Conservation (phyloP, 371 early-diverging fungal genomes). For the Mycotypha africana region DNA sequence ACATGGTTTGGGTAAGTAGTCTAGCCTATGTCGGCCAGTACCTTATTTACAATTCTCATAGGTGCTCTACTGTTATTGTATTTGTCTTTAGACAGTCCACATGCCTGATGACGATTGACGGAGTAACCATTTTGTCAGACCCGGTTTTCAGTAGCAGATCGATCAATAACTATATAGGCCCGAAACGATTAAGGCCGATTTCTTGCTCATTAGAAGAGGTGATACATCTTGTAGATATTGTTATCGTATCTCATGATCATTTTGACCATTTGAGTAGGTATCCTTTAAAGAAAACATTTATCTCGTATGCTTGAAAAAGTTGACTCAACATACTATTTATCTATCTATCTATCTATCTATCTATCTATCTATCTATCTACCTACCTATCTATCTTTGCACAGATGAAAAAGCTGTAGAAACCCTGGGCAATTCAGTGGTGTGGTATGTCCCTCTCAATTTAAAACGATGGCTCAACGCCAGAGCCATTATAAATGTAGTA, state of each 20-base stretch:
- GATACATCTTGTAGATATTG: constrained; percentile 46
- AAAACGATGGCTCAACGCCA: constrained; percentile 41
- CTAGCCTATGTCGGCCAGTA: too few relatives aligned
- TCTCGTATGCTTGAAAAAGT: constrained; percentile 25
- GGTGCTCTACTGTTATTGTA: background rate
- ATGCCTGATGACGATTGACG: constrained; percentile 55
- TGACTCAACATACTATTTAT: constrained; percentile 1
- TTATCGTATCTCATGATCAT: constrained; percentile 56
- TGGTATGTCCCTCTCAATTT: constrained; percentile 61
- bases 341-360: background rate
- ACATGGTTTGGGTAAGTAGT: constrained; percentile 48
- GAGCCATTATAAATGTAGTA: constrained; percentile 41
- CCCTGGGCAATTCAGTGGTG: constrained; percentile 47
- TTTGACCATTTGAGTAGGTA: constrained; percentile 54
- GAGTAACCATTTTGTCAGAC: constrained; percentile 58
- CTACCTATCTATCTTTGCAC: background rate
- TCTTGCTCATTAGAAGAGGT: constrained; percentile 50
- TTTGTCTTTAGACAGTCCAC: constrained; percentile 49
- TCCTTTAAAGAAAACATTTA: background rate
- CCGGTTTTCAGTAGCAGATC: constrained; percentile 46
- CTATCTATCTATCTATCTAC: background rate
- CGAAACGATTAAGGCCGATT: constrained; percentile 46
- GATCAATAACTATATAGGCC: constrained; percentile 47
- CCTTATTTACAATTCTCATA: background rate
- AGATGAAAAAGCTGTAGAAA: constrained; percentile 45